These are phyloP conservation scores for Chionographis japonica DNA, from an alignment of 106 monocot species.

Conservation along the genomic window DNA sequence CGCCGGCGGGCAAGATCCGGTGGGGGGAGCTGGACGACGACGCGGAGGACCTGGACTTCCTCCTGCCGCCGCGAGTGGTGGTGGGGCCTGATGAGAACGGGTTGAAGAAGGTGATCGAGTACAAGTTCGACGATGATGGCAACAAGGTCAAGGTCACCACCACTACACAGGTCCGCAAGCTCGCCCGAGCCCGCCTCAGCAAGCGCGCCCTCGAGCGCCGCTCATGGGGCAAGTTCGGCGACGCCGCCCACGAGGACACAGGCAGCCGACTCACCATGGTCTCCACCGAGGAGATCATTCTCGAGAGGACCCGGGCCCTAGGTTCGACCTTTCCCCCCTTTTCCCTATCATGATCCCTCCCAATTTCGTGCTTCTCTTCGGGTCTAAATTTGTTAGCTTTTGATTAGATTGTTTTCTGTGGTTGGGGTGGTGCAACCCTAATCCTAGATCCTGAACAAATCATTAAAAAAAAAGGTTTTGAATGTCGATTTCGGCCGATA, in stretches of 20 bases:
- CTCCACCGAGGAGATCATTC: constrained; percentile 85
- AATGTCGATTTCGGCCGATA: too few species aligned
- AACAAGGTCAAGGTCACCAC: constrained; percentile 83
- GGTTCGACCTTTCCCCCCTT: constrained; percentile 30
- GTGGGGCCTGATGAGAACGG: constrained; percentile 81
- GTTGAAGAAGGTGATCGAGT: constrained; percentile 64
- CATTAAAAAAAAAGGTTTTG: too few species aligned
- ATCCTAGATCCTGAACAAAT: too few species aligned
- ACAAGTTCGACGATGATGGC: constrained; percentile 69
- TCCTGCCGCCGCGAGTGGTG: constrained; percentile 76
- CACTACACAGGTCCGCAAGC: constrained; percentile 57
- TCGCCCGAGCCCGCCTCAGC: constrained; percentile 75
- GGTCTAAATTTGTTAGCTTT: background rate
- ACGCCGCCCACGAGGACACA: constrained; percentile 58
- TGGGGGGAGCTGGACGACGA: constrained; percentile 92
- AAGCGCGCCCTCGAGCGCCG: constrained; percentile 80
- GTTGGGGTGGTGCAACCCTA: too few species aligned
- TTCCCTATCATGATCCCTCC: background rate
- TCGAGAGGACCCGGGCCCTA: constrained; percentile 70
- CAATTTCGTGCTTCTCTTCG: background rate
- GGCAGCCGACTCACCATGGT: constrained; percentile 83
- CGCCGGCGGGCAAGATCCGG: constrained; percentile 39
- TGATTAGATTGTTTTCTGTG: too few species aligned
- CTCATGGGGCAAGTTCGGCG: constrained; percentile 83
- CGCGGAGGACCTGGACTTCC: constrained; percentile 48